phyloP scores from a whole-genome alignment of 805 yeast genomes.

The Kodamaea kaohsiungensis region DNA sequence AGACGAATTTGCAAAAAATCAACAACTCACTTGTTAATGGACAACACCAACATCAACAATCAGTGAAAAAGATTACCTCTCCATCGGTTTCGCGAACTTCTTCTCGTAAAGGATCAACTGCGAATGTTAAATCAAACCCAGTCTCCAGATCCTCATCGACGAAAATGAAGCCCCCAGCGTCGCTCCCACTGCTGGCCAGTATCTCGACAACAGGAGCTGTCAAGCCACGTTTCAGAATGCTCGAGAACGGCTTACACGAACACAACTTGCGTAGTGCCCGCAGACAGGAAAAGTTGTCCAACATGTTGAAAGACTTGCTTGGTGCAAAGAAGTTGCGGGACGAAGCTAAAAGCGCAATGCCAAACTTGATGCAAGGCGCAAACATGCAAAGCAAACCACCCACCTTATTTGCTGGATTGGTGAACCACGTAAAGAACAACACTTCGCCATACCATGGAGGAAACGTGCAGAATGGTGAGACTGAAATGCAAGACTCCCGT shows the following conservation, averaged over 20 bases:
- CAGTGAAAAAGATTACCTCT: background rate
- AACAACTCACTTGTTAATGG: slow-evolving; percentile 10
- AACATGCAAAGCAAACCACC: slow-evolving; percentile 51
- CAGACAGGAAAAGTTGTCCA: slow-evolving; percentile 73
- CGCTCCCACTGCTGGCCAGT: slow-evolving; percentile 14
- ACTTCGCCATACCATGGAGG: slow-evolving; percentile 17
- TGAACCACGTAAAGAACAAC: slow-evolving; percentile 53
- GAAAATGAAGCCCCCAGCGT: slow-evolving; percentile 13
- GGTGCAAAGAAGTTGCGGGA: slow-evolving; percentile 71
- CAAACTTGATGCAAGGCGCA: slow-evolving; percentile 50
- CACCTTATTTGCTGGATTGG: slow-evolving; percentile 67
- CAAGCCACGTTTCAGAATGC: slow-evolving; percentile 52
- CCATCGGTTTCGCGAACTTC: background rate
- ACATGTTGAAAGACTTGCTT: slow-evolving; percentile 74
- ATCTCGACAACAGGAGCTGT: background rate
- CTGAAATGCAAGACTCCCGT: slow-evolving; percentile 33
- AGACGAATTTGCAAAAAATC: slow-evolving; percentile 13
- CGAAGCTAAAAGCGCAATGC: slow-evolving; percentile 74
- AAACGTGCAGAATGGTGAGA: slow-evolving; percentile 4
- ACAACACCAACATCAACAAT: background rate
- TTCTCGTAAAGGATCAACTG: background rate
- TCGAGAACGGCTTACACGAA: slow-evolving; percentile 74
- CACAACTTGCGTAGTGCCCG: slow-evolving; percentile 77
- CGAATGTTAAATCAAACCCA: slow-evolving; percentile 14
- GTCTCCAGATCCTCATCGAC: slow-evolving; percentile 23